phyloP scores from a whole-genome alignment of 768 basidiomycete species.

The Hypholoma fasciculare region DNA sequence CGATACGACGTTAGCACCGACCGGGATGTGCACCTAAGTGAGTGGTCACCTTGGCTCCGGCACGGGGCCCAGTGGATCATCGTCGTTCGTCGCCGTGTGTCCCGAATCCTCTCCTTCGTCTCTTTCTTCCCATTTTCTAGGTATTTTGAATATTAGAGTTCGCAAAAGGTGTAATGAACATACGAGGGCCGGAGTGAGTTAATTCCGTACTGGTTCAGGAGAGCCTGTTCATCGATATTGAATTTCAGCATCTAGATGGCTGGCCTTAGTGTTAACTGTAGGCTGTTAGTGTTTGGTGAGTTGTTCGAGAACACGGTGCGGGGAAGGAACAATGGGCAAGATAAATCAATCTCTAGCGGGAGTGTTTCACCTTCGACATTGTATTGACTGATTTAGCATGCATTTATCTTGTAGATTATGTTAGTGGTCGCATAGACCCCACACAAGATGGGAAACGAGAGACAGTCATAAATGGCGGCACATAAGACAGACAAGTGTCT shows the following conservation, averaged over 20 bases:
- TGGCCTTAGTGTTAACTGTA: no score
- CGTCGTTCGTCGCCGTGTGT: slow-evolving; percentile 46
- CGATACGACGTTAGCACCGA: slow-evolving; percentile 6
- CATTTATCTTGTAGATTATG: no score
- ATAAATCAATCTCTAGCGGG: no score
- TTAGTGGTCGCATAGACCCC: no score
- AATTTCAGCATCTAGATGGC: slow-evolving; percentile 36
- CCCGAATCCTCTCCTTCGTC: slow-evolving; percentile 75
- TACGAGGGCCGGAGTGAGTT: slow-evolving; percentile 76
- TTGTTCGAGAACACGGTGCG: no score
- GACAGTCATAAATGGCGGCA: no score
- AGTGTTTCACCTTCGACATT: no score
- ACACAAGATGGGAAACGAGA: no score
- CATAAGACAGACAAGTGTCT: no score
- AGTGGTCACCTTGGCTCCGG: slow-evolving; percentile 33
- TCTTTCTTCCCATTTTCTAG: slow-evolving; percentile 86
- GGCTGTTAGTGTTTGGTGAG: no score
- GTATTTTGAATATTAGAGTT: neutral
- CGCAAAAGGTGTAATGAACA: slow-evolving; percentile 10
- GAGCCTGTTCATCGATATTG: slow-evolving; percentile 71
- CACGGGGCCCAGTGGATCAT: slow-evolving; percentile 72
- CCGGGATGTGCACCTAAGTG: neutral
- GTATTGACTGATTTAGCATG: no score
- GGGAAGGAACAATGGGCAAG: no score
- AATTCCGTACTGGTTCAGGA: slow-evolving; percentile 86